Base-by-base conservation (phyloP, 768 basidiomycete genomes). In the Myochromella boudieri region DNA sequence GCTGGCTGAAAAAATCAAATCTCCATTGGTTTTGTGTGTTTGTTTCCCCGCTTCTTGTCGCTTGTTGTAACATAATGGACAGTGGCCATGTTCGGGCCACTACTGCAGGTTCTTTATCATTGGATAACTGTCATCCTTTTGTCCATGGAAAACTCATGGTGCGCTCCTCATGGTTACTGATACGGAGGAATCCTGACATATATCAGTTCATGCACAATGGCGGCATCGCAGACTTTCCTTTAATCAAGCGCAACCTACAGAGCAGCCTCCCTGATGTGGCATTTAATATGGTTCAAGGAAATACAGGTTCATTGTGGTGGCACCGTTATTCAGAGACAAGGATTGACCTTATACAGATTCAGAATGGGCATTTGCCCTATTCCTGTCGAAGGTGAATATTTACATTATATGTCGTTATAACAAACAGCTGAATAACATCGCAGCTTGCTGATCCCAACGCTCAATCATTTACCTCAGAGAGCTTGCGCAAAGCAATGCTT, bases 41-140 rank as follows among this genome's bases (percentile, higher is more conserved):
- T 25, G 39, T 32, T 18, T 21, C 38, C 10, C 28, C 38, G 41
- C 38, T 21, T 17, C 27, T 24, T 26, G 6, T 26, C 5, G 14
- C 31, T 42, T 18, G 22, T 45, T 40, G 14, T 20, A 20, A 26
- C 33, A 8, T 25, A 27, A 3, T 24, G 22, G 31, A 36, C 39
- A 86, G 89, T 66, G 92, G 82, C 2, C 94, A 97, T 69, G 95
- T 97, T 48, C 82, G 95, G 42, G 95, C 95, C 5, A 91, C 92
- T 0, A 98, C 95, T 1, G 87, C 90, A 0, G 94, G 93, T 6
- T 87, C 91, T 0, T 69, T 97, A n/a, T 92, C 88, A 17, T 68
- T 93, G 53, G 92, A 94, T 63, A 95, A 95, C 59, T 95, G 92
- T 57, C 95, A 98, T 68, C 97, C 97, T 4, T 99, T 95, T 68